Conservation (phyloP, 371 early-diverging fungal species). For the Vairimorpha ceranae region DNA sequence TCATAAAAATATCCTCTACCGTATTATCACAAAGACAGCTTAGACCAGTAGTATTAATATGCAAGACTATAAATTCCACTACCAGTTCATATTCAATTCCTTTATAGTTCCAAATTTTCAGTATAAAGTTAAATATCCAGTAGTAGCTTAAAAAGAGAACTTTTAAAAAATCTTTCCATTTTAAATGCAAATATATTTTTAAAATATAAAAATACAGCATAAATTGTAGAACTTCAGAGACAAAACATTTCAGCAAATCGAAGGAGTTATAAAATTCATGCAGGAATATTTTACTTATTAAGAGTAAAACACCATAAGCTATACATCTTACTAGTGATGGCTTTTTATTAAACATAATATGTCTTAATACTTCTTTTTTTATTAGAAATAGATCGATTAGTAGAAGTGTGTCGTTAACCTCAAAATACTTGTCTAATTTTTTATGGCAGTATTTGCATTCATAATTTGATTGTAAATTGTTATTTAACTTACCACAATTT, state of each 20-base stretch:
- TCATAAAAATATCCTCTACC: neutral
- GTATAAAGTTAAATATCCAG: constrained; percentile 17
- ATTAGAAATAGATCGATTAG: constrained; percentile 37
- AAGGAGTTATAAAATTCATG: no score
- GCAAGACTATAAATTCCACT: constrained; percentile 20
- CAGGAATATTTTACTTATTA: neutral
- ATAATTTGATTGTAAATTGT: neutral
- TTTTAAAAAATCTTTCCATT: neutral
- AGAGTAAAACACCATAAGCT: neutral
- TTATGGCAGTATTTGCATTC: constrained; percentile 23
- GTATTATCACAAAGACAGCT: neutral
- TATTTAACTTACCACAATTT: constrained; percentile 10
- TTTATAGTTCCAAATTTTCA: constrained; percentile 26
- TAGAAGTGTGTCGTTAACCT: constrained; percentile 21
- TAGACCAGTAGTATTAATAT: constrained; percentile 14
- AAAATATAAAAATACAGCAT: neutral
- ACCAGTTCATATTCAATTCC: constrained; percentile 10
- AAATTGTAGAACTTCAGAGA: neutral
- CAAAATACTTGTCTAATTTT: constrained; percentile 44
- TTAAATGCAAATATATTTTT: neutral
- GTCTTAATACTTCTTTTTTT: constrained; percentile 40
- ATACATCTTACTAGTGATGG: neutral
- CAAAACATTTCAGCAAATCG: neutral
- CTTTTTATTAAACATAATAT: constrained; percentile 33
- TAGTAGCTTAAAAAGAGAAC: constrained; percentile 28